Base-by-base conservation (phyloP, 768 basidiomycete genomes). In the Mycena olivaceomarginata region DNA sequence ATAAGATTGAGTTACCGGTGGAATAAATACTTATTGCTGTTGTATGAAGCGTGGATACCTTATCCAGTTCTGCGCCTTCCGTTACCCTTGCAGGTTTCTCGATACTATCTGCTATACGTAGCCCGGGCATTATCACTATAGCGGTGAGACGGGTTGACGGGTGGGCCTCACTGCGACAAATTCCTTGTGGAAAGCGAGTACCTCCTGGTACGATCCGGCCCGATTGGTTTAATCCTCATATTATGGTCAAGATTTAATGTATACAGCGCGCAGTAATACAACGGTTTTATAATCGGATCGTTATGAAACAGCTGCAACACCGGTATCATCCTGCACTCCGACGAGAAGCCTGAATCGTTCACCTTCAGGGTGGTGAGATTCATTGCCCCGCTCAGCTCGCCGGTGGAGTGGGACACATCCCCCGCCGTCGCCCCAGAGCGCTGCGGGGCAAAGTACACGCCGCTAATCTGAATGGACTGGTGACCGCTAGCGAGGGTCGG, bases 161-260 rank as follows among this genome's bases (percentile, higher is more conserved):
- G 25, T 25, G 25, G 25, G 25, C 25, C 25, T 25, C 25, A 25
- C 48, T 12, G 57, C 57, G 57, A 59, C 57, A 59, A 59, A 59
- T 59, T 59, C 57, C 57, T 59, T 59, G 10, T 31, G 48, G 18
- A 51, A 25, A 59, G 22, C 57, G 57, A 59, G 57, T 22, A 59
- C 15, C 57, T 56, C 53, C 53, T 56, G 20, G 53, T 56, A 56
- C 53, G 53, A 56, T 37, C 60, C 22, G 62, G 4, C 39, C 41
- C 13, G 20, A 64, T 64, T 64, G 25, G 25, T 64, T 18, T 16
- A 64, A 41, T 64, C 10, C 41, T 64, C 39, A 64, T 20, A 64
- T 64, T 64, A 64, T 64, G 62, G 62, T 64, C 62, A 64, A 64
- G 62, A 41, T 2, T 59, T 64, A 64, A 64, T 64, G 62, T 64